Percentiles rank a stretch among this genome's conserved stretches.
Conservation (phyloP, 1,139 yeast genomes). For the Suhomyces bolitotheri region DNA sequence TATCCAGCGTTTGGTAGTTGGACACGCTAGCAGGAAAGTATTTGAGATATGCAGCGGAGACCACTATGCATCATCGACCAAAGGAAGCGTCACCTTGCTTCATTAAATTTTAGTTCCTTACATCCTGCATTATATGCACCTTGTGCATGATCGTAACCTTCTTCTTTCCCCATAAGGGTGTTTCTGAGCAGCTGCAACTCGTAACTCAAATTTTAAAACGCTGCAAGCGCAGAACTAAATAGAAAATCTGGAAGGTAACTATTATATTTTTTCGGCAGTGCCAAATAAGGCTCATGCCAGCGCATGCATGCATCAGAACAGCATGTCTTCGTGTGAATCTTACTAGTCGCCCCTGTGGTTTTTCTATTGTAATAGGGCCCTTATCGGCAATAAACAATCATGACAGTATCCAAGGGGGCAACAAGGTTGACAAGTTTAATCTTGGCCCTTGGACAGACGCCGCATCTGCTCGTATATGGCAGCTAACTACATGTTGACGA, state of each 20-base stretch:
- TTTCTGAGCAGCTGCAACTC: slow-evolving; percentile 8
- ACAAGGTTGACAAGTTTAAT: too few relatives aligned
- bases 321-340: slow-evolving; percentile 1
- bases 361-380: too few relatives aligned
- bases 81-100: too few relatives aligned
- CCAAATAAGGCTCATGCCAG: not conserved
- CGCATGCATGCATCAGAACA: slow-evolving; percentile 2
- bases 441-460: too few relatives aligned
- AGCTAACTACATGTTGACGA: slow-evolving; percentile 6
- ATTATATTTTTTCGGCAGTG: slow-evolving; percentile 3
- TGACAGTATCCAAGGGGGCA: too few relatives aligned
- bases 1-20: too few relatives aligned
- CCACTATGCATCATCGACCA: too few relatives aligned
- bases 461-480: too few relatives aligned
- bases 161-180: not conserved
- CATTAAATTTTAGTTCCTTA: slow-evolving; percentile 12
- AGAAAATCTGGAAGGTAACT: slow-evolving; percentile 3
- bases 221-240: slow-evolving; percentile 7
- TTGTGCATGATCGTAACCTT: not conserved
- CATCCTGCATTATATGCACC: slow-evolving; percentile 7
- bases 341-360: too few relatives aligned
- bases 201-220: slow-evolving; percentile 10
- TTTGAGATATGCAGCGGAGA: too few relatives aligned
- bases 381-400: too few relatives aligned
- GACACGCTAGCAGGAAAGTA: too few relatives aligned